Evolutionary conservation across 441 rosid species (phyloP), one percentile per base, ranked within the genome.

Genomic region (Populus hybrid): DNA sequence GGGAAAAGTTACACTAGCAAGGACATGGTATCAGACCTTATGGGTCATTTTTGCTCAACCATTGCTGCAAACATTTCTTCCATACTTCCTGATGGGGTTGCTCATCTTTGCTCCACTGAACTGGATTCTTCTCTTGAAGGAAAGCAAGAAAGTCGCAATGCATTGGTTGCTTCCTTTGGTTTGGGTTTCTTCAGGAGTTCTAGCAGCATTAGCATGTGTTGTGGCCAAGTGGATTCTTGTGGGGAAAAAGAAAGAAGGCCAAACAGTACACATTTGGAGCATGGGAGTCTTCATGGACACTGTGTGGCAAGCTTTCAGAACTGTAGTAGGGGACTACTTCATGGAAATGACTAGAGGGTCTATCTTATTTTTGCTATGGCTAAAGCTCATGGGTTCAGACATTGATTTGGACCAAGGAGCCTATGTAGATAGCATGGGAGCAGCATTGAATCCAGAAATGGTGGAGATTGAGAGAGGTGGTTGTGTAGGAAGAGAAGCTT

Each of bases 361-460:
- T 0, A 53, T 77, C 28, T 24, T 82, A 12, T 89, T 86, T 67
- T 64, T 85, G 28, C 14, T 86, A 4, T 84, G 89, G 91, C 81
- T 91, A 82, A 91, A 87, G 72, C 24, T 90, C 32, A 88, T 88
- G 92, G 95, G 93, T 0, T 83, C 93, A 53, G 73, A 79, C 9
- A 42, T 91, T 63, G 91, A 85, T 67, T 23, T 86, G 57, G 86
- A 82, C 23, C 82, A 83, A 69, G 91, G 89, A n/a, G 70, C 80
- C 0, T 90, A 87, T 36, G 85, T 91, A 21, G 95, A 91, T 76
- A 82, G 88, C 81, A 81, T 87, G 90, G 95, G 91, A 74, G 89
- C 91, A 3, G 23, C 83, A 59, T 74, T 91, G 81, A 89, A 91
- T 78, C 95, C 95, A 1, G 93, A 91, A 83, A 87, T 91, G 95